Base-by-base conservation (phyloP, 257 asterid species). In the Fraxinus excelsior region DNA sequence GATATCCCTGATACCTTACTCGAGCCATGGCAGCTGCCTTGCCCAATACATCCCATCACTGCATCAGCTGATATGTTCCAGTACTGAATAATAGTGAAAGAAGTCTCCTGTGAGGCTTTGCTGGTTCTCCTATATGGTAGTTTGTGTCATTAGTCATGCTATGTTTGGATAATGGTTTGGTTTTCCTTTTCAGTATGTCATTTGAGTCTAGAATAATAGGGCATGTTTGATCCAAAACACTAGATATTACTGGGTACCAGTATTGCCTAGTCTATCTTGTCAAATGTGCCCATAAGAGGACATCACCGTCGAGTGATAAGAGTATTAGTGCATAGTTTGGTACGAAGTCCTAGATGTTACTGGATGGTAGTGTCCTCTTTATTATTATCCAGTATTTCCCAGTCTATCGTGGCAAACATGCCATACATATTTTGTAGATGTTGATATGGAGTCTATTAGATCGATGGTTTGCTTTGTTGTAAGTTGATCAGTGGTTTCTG, bases 21-120 rank as follows among this genome's bases (percentile, higher is more conserved):
- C 1, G 96, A 94, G 91, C 97, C 98, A 0, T 94, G 97, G 96
- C 97, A 89, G 91, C 88, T 87, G 31, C 98, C 96, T 23, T 90
- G 86, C 81, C 91, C 96, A 1, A 81, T 83, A 14, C 94, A 86
- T 44, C 92, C 95, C 10, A 87, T 91, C 68, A 49, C 89, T 19
- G 96, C 94, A 11, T 78, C 87, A 29, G 92, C 87, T 31, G 84
- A 90, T 73, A 71, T 84, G 84, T 82, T 91, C 34, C 83, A 86
- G 85, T 86, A 42, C 70, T 94, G 83, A 86, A 34, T 26, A 56
- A 70, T 25, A 32, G 28, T 51, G 5, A 34, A 3, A 78, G 42
- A 25, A 68, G 49, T 37, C 46, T 11, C 49, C 49, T 0, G 11
- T 34, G 5, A 32, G 75, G 70, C 26, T 21, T n/a, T 21, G 6